Base-by-base conservation (phyloP, 2,329 filamentous ascomycete genomes). In the Proliferodiscus dingleyae region DNA sequence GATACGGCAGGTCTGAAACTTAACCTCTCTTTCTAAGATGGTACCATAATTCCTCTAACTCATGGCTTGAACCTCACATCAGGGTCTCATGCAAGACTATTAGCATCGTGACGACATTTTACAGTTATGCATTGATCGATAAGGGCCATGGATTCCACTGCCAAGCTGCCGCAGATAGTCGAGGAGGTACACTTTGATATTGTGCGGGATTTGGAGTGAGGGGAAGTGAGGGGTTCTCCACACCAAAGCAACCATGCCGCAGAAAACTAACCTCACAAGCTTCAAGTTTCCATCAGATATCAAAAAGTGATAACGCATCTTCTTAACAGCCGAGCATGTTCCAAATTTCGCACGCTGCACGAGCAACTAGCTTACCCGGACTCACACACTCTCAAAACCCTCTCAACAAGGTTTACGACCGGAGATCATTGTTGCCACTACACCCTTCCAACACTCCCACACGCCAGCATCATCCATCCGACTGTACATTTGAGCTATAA, bases 211-310 rank as follows among this genome's bases (percentile, higher is more conserved):
- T 34, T 34, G 10, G 16, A 34, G 19, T 34, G 32, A 34, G 32
- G 32, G 32, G 32, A 34, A 34, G 32, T 34, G 32, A 34, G 32
- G 32, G 32, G 32, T 34, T 34, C 32, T 34, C 32, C 32, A 34
- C 32, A 34, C 32, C 32, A 34, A 34, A 16, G n/a, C 5, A 34
- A 34, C 16, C 15, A 11, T 34, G 7, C 32, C 16, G 32, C 16
- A 13, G 18, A 18, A 34, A 6, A 26, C 10, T 15, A 26, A 26
- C 6, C 6, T 11, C 24, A 26, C 24, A 26, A 16, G 32, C 16
- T n/a, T n/a, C n/a, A n/a, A n/a, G n/a, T 34, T 15, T 19, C 16
- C 5, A 34, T 6, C 15, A 34, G 32, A 34, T 34, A 19, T 19
- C 32, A n/a, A 34, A 9, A 33, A 33, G 11, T 7, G 3, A 13